Percentiles rank a stretch among this genome's conserved stretches.
These are phyloP conservation scores for Pilasporangium apinafurcum DNA, from an alignment of 352 stramenopile genomes.

Conservation along the genomic window DNA sequence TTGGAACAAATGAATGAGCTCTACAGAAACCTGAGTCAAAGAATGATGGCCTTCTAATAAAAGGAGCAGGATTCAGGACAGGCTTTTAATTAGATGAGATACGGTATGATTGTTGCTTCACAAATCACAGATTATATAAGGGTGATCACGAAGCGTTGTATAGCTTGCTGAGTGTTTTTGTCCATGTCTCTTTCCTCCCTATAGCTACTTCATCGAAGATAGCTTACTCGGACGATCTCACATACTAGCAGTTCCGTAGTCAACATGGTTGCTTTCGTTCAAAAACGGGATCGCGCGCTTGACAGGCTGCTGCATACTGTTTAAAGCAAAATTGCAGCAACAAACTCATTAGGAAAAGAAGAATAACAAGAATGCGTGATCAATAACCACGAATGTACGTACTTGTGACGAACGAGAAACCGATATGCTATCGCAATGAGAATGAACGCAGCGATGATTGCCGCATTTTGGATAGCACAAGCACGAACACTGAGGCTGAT, in stretches of 20 bases:
- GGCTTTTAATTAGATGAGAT: no score
- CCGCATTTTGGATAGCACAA: constrained; percentile 46
- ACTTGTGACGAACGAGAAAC: constrained; percentile 26
- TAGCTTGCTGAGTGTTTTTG: no score
- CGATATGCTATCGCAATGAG: constrained; percentile 34
- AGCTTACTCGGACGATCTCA: neutral
- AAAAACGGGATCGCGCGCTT: constrained; percentile 29
- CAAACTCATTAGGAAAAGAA: neutral
- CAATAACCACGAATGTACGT: constrained; percentile 4
- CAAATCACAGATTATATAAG: no score
- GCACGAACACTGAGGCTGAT: constrained; percentile 61
- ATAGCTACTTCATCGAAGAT: no score
- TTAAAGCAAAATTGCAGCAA: no score
- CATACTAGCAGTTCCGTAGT: constrained; percentile 29
- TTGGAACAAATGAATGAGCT: no score
- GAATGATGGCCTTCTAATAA: no score
- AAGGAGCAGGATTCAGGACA: no score
- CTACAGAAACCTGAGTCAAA: no score
- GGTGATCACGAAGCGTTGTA: no score
- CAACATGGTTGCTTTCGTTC: constrained; percentile 26
- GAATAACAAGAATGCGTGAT: neutral
- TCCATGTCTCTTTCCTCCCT: no score
- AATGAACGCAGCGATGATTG: constrained; percentile 54
- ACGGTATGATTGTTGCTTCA: no score
- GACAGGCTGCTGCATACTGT: constrained; percentile 6